Percentiles rank a stretch among this genome's conserved stretches.
phyloP scores from a whole-genome alignment of 78 protist species.

The Mastigamoeba balamuthi region DNA sequence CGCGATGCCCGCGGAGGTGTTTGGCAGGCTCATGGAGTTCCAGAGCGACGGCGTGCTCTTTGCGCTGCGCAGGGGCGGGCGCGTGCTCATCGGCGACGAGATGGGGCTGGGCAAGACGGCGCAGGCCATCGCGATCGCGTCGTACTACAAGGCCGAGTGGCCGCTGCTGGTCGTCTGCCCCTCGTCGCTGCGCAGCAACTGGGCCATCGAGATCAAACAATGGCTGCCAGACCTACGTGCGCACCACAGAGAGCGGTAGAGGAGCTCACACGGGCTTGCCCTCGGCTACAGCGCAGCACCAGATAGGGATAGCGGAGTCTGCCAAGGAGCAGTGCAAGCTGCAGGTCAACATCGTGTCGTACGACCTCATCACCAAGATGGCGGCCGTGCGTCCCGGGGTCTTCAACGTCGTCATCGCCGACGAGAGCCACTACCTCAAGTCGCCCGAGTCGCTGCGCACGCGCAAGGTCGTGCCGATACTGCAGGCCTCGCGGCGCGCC shows the following conservation, averaged over 20 bases:
- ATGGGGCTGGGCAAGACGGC: slow-evolving; percentile 72
- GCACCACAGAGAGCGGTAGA: neutral
- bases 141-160: slow-evolving; percentile 41
- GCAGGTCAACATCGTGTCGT: slow-evolving; percentile 43
- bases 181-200: slow-evolving; percentile 21
- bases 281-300: too few relatives aligned
- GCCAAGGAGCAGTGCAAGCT: neutral
- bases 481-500: slow-evolving; percentile 14
- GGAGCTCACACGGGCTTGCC: too few relatives aligned
- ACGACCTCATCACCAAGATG: slow-evolving; percentile 9
- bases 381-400: neutral
- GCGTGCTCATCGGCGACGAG: slow-evolving; percentile 54
- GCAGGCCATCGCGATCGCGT: slow-evolving; percentile 51
- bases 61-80: slow-evolving; percentile 22
- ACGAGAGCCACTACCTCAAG: slow-evolving; percentile 73
- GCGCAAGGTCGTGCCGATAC: slow-evolving; percentile 22
- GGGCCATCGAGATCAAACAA: slow-evolving; percentile 35
- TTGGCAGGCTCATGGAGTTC: slow-evolving; percentile 12
- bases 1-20: slow-evolving; percentile 1
- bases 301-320: too few relatives aligned
- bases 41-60: slow-evolving; percentile 25
- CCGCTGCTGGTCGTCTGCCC: slow-evolving; percentile 53
- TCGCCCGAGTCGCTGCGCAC: slow-evolving; percentile 45
- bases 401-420: slow-evolving; percentile 44
- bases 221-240: slow-evolving; percentile 13